Base-by-base conservation (phyloP, 306 rosid genomes). In the Oxytropis ochrocephala region DNA sequence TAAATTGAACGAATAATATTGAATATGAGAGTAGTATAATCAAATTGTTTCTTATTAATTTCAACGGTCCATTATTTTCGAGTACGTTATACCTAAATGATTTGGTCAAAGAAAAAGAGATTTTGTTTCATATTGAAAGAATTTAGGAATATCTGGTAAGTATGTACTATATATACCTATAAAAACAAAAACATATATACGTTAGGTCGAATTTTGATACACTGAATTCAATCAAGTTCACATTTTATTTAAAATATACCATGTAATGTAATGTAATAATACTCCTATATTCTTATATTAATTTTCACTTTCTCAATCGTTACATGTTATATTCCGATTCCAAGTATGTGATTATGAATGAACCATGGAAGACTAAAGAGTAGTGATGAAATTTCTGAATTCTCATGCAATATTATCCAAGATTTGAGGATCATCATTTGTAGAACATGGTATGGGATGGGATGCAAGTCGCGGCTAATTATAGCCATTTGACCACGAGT, bases 401-500 rank as follows among this genome's bases (percentile, higher is more conserved):
- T 42, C 9, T 75, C 53, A 69, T 56, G 84, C 74, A 80, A 70
- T 38, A 24, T 8, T 38, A 24, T 8, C 47, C 73, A 66, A 76
- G 61, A 59, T 75, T 66, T 67, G 59, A 69, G 8, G 17, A 27
- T 76, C 71, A 80, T 80, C 5, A 76, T 80, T 75, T 43, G 67
- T 21, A 42, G 7, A 77, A 70, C 77, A 70, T 8, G 77, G 67
- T 54, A 70, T 59, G 16, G n/a, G n/a, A 6, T 70, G 77, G 67
- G 61, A 70, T 59, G 16, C 33, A 38, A 69, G 58, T 69, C 71
- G 50, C 57, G 19, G 57, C 5, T 62, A 58, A 69, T 74, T 5
- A 74, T 75, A 16, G 41, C 67, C 61, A 41, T 75, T 75, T 75
- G 80, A 80, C 84, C 71, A 75, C 58, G 2, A 38, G 32, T 24